Percentiles rank a stretch among this genome's conserved stretches.
phyloP scores from a whole-genome alignment of 2,329 filamentous ascomycete species.

The Fusarium annulatum region DNA sequence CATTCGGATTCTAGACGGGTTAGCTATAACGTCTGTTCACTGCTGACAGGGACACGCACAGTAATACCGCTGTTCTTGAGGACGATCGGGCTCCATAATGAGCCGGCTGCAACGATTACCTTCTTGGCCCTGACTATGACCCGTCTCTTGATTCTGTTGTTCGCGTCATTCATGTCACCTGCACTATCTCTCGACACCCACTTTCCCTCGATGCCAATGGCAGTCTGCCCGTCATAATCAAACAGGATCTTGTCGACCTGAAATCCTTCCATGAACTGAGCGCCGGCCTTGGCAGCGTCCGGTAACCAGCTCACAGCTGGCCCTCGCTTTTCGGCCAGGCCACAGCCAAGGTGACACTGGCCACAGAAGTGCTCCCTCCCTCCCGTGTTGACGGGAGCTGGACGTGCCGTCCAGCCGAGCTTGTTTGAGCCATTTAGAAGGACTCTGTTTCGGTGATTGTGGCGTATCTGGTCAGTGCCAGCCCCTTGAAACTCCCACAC shows the following conservation, averaged over 20 bases:
- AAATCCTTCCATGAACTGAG: constrained; percentile 87
- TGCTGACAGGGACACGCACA: constrained; percentile 52
- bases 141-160: constrained; percentile 63
- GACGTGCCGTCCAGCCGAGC: constrained; percentile 76
- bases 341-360: constrained; percentile 69
- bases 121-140: constrained; percentile 82
- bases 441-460: constrained; percentile 77
- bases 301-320: constrained; percentile 81
- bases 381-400: constrained; percentile 83
- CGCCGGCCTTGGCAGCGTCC: constrained; percentile 80
- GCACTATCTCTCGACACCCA: constrained; percentile 79
- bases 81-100: constrained; percentile 80
- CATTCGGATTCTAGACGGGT: constrained; percentile 72
- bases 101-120: constrained; percentile 82
- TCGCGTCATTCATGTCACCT: constrained; percentile 65
- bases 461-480: constrained; percentile 70
- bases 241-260: constrained; percentile 78
- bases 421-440: constrained; percentile 80
- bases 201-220: constrained; percentile 76
- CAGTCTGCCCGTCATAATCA: constrained; percentile 65
- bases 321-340: constrained; percentile 79
- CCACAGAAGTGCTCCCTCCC: constrained; percentile 80
- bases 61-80: constrained; percentile 81
- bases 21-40: constrained; percentile 24
- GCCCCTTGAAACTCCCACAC: constrained; percentile 86